Evolutionary conservation across 129 eudicot genomes (phyloP).

Genomic region (Flaveria sonorensis): DNA sequence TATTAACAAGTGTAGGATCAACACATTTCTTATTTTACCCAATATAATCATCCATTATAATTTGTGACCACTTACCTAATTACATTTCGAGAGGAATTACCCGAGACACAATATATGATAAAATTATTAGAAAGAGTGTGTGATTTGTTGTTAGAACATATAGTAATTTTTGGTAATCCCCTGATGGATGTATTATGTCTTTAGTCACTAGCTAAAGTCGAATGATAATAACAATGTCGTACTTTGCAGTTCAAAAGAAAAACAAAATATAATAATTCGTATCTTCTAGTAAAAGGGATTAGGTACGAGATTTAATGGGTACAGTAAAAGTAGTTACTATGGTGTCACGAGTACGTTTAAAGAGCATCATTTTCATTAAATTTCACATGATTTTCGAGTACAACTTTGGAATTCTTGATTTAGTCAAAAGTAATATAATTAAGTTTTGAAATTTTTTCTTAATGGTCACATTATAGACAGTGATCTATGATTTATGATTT

Average conservation of each 20-base stretch:
- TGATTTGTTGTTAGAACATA: background rate
- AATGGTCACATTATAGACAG: background rate
- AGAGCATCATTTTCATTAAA: slow-evolving; percentile 17
- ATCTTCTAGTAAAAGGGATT: background rate
- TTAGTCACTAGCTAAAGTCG: no score
- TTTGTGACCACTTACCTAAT: background rate
- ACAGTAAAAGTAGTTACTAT: slow-evolving; percentile 14
- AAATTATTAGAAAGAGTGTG: background rate
- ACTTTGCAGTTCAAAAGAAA: no score
- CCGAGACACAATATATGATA: background rate
- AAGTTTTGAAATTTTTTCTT: slow-evolving; percentile 10
- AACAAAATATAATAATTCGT: background rate
- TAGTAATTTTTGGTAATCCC: no score
- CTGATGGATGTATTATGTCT: background rate
- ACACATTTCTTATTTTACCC: background rate
- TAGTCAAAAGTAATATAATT: slow-evolving; percentile 17
- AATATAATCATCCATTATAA: background rate
- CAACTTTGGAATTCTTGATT: background rate
- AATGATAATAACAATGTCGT: no score
- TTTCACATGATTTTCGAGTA: slow-evolving; percentile 30
- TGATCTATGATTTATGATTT: background rate
- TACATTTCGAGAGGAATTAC: background rate
- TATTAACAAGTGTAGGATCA: background rate
- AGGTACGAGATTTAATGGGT: background rate
- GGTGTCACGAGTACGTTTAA: slow-evolving; percentile 12